Evolutionary conservation across 768 basidiomycete genomes (phyloP).

Genomic region (Lentinula sp.): DNA sequence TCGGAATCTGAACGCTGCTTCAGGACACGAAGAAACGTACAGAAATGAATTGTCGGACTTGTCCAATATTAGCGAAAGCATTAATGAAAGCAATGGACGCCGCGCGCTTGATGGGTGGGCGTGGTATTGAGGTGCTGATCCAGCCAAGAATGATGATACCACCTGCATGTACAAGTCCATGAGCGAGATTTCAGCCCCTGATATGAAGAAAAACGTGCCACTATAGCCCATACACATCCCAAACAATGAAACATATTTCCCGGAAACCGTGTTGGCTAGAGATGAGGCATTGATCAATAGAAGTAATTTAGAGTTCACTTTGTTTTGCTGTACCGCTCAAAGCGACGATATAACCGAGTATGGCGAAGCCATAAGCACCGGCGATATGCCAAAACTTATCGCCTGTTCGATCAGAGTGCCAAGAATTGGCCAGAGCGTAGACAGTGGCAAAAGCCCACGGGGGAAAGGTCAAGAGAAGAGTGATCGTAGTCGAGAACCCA

Average conservation of each 20-base stretch:
- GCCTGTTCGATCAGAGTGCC: constrained; percentile 54
- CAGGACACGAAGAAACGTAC: background rate
- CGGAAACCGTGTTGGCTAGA: constrained; percentile 9
- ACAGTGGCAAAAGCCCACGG: constrained; percentile 28
- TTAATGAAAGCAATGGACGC: constrained; percentile 62
- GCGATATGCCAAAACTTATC: constrained; percentile 59
- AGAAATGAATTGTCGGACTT: background rate
- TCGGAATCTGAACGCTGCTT: constrained; percentile 8
- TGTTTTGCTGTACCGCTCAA: constrained; percentile 43
- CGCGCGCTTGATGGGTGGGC: constrained; percentile 61
- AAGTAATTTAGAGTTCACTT: constrained; percentile 42
- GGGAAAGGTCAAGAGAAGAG: constrained; percentile 34
- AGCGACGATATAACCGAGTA: constrained; percentile 55
- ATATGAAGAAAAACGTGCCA: background rate
- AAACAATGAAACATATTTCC: constrained; percentile 12
- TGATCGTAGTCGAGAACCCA: constrained; percentile 28
- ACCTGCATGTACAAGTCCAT: constrained; percentile 27
- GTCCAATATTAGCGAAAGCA: constrained; percentile 37
- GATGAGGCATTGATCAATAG: constrained; percentile 24
- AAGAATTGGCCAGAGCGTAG: constrained; percentile 21
- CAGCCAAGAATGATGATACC: constrained; percentile 41
- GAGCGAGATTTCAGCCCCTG: background rate
- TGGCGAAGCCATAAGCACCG: constrained; percentile 40
- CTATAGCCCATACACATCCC: constrained; percentile 15
- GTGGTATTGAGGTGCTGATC: constrained; percentile 35